Base-by-base conservation (phyloP, 148 eudicot genomes). In the Polygonum maritimum region DNA sequence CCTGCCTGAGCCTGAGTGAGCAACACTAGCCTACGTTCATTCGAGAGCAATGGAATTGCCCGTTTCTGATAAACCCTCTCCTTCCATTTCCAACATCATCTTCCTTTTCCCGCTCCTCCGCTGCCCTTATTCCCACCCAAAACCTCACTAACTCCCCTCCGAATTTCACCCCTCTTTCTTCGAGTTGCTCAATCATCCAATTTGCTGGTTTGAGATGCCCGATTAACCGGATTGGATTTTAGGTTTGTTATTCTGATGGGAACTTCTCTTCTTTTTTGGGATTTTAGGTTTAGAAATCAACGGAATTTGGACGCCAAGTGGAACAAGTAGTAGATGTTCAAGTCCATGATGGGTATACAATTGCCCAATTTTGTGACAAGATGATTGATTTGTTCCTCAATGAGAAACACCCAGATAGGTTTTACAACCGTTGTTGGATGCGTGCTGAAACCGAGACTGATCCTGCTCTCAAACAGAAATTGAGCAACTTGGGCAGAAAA, bases 321-420 rank as follows among this genome's bases (percentile, higher is more conserved):
- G 90, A 82, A 84, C 83, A 80, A 54, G 78, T 87, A 60, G 83
- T 48, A 19, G 96, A 93, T 13, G 82, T 83, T 78, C 91, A 92
- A 83, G 87, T 92, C 41, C 87, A 88, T 39, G 87, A 95, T 36
- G 98, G 97, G n/a, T 81, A 78, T 69, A 95, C 98, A 7, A 83
- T 95, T 21, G 89, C 96, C 76, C 92, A 95, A 55, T 83, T 95
- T 44, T 89, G 92, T 74, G 98, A 95, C 76, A 92, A 90, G 84
- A 86, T 92, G 77, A 95, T 95, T 85, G 94, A 92, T 77, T 58
- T 95, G 82, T 95, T 95, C 79, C 40, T 92, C 58, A 85, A 85
- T 84, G 96, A 95, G 85, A 95, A 92, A 79, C 90, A 79, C 90
- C 98, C 41, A 95, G n/a, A n/a, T n/a, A n/a, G n/a, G n/a, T n/a